Evolutionary conservation across 2,329 filamentous ascomycete genomes (phyloP), one percentile per base, ranked within the genome.

Genomic region (Aureobasidium sp.): DNA sequence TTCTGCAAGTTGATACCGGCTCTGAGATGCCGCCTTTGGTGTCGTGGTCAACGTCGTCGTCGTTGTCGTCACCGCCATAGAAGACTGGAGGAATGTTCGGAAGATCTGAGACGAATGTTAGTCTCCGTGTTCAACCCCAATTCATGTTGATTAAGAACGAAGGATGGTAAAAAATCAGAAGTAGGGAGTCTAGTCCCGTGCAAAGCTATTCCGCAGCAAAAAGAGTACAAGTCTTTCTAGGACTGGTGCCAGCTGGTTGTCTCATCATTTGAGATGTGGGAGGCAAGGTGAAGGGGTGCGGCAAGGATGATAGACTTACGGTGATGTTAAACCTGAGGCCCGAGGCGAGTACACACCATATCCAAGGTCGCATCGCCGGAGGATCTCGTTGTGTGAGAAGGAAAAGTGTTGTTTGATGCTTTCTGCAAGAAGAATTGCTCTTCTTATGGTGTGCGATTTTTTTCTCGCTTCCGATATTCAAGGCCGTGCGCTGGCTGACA

Each of bases 231-330:
- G 77, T 82, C 81, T 80, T 74, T 82, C 78, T 85, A 76, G 79
- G 84, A 82, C 84, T 85, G 84, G 84, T 86, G 84, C 84, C 84
- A 86, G 84, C 84, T 79, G 75, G 55, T 58, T 58, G 55, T 58
- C 42, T 58, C 55, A 48, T 58, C 55, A 58, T 58, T 25, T n/a
- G 22, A 39, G 36, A 39, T 42, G 52, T 42, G 7, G 41, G 9
- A 14, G 20, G 31, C 15, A 8, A 20, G 27, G 31, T 37, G 31
- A 45, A 45, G 42, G 7, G 55, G 31, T 14, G 44, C 11, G 12
- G 17, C 5, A 5, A 20, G 17, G 3, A 17, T 7, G 5, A 4
- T n/a, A 41, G 41, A 36, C 53, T 57, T 37, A 45, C 41, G 29
- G 20, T 31, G 37, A 44, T 29, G 37, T 12, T 44, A 17, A 42